Percentiles rank a stretch among this genome's conserved stretches.
Evolutionary conservation across 306 rosid species (phyloP).

Genomic region (Cucumis cinereus): DNA sequence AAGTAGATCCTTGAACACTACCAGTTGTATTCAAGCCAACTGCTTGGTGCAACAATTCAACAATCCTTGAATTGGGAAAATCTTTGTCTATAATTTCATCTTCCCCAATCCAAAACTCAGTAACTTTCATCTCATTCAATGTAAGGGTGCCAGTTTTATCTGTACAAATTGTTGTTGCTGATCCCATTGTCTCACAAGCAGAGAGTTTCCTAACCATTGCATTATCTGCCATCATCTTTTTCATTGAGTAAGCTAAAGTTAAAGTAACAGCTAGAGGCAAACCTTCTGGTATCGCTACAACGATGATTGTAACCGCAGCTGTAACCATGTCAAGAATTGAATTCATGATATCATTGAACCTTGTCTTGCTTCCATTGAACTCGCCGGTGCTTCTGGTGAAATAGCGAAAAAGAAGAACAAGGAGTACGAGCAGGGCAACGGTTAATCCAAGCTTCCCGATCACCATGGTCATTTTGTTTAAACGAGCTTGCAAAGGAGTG

Average conservation of each 20-base stretch:
- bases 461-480: constrained; percentile 10
- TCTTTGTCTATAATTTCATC: not conserved
- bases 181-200: constrained; percentile 19
- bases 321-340: constrained; percentile 8
- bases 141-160: constrained; percentile 21
- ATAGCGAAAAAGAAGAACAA: constrained; percentile 10
- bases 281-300: constrained; percentile 20
- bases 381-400: constrained; percentile 16
- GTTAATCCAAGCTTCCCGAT: constrained; percentile 14
- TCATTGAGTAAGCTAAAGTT: constrained; percentile 19
- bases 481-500: constrained; percentile 11
- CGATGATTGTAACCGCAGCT: constrained; percentile 12
- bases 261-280: constrained; percentile 16
- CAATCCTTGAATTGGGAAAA: not conserved
- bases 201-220: constrained; percentile 20
- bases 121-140: constrained; percentile 18
- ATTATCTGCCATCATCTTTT: constrained; percentile 16
- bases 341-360: constrained; percentile 5
- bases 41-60: constrained; percentile 6
- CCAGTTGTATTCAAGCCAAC: constrained; percentile 17
- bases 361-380: constrained; percentile 15
- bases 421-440: constrained; percentile 10
- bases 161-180: constrained; percentile 13
- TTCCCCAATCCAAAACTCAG: constrained; percentile 16
- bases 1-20: not conserved